Percentiles rank a stretch among this genome's conserved stretches.
These are phyloP conservation scores for Actinidia arguta DNA, from an alignment of 179 eudicot genomes.

Conservation along the genomic window DNA sequence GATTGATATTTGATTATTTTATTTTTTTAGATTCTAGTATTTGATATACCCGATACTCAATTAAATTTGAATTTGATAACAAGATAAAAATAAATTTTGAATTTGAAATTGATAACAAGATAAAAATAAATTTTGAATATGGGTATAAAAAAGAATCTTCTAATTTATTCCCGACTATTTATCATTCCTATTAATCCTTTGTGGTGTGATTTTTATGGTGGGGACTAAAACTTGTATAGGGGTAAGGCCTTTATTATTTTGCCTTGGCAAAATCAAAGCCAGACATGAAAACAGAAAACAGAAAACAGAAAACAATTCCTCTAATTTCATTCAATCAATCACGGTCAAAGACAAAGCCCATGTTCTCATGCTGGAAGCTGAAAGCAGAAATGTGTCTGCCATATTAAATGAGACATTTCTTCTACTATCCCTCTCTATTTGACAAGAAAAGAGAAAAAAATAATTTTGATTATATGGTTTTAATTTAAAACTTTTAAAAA, in stretches of 20 bases:
- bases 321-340: neutral
- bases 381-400: neutral
- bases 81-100: too few species aligned
- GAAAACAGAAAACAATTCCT: neutral
- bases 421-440: neutral
- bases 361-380: conserved; percentile 2
- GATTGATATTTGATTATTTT: too few species aligned
- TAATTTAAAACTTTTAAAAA: neutral
- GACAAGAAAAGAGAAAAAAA: neutral
- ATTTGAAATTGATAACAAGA: too few species aligned
- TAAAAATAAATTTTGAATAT: too few species aligned
- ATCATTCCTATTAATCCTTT: neutral
- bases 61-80: too few species aligned
- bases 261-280: neutral
- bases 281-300: neutral
- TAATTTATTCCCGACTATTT: too few species aligned
- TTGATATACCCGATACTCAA: too few species aligned
- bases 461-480: neutral
- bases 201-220: neutral
- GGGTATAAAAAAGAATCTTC: too few species aligned
- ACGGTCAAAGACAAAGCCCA: conserved; percentile 2
- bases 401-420: neutral
- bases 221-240: neutral
- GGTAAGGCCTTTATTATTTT: neutral
- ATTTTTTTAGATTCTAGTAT: too few species aligned